Evolutionary conservation across 2,329 filamentous ascomycete genomes (phyloP).

Genomic region (Neophaeococcomyces mojaviensis): DNA sequence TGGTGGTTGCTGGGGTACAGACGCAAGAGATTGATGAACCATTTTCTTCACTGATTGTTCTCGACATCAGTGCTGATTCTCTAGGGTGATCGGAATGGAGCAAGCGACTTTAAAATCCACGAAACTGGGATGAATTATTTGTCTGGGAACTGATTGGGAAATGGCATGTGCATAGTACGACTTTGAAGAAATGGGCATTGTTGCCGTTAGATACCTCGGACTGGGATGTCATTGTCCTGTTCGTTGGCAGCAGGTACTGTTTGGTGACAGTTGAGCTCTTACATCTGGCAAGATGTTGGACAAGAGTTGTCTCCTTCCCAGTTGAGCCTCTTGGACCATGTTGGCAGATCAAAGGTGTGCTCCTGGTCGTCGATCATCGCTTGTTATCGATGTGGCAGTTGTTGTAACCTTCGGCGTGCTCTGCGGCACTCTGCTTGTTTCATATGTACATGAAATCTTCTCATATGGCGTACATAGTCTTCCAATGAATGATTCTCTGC

Average conservation of each 20-base stretch:
- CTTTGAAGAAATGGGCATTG: background rate
- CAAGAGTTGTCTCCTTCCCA: slow-evolving; percentile 9
- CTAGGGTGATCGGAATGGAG: background rate
- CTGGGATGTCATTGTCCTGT: background rate
- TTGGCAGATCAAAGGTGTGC: background rate
- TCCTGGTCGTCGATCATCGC: slow-evolving; percentile 1
- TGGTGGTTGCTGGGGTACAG: background rate
- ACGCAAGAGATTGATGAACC: slow-evolving; percentile 1
- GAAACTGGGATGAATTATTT: slow-evolving; percentile 1
- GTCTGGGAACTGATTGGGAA: background rate
- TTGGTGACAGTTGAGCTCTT: slow-evolving; percentile 2
- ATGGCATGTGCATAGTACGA: background rate
- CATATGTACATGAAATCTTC: slow-evolving; percentile 3
- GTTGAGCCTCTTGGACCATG: slow-evolving; percentile 10
- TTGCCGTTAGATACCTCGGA: background rate
- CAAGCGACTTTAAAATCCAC: background rate
- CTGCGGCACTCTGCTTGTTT: background rate
- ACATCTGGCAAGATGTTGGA: slow-evolving; percentile 4
- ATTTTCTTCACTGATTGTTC: slow-evolving; percentile 1
- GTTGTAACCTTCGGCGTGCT: background rate
- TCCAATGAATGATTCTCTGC: slow-evolving; percentile 4
- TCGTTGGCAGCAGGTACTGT: background rate
- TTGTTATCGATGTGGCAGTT: background rate
- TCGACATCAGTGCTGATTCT: background rate
- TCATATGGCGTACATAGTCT: slow-evolving; percentile 5